Evolutionary conservation across 2,329 filamentous ascomycete species (phyloP), one percentile per base, ranked within the genome.

Genomic region (Aspergillus flavus): DNA sequence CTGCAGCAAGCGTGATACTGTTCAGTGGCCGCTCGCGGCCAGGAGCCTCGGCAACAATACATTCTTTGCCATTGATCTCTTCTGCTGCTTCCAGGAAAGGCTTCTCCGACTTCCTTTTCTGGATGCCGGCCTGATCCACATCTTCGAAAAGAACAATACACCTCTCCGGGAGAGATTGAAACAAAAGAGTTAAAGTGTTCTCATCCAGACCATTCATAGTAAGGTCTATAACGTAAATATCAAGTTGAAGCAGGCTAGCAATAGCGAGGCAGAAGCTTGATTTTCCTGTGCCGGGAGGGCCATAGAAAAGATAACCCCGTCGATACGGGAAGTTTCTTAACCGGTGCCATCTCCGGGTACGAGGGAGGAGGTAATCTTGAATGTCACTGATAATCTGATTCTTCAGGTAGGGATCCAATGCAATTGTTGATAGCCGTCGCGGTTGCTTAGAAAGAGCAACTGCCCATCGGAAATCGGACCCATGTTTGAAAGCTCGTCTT

Each of bases 271-370:
- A 88, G n/a, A 91, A 82, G 19, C 85, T 88, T 0, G 88, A 91
- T 76, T 93, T 93, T 23, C 91, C 90, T 0, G 89, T 92, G 0
- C 91, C 90, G 0, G 90, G 90, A 0, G 90, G 90, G 0, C 92
- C 91, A 69, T 92, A 84, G 69, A 95, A 91, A 0, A 94, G 83
- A 70, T 94, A 94, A 0, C 92, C 92, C 34, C 92, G 80, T 0
- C 92, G 84, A 58, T 94, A 88, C 0, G 91, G 91, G 34, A 94
- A 92, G 0, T 91, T 71, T 26, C 70, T 64, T 53, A 65, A 63
- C 32, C 61, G 53, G 59, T 74, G 71, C 68, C 68, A 73, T 21
- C 54, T 23, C 59, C 60, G 45, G 11, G 59, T 66, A 30, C 83
- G 80, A 0, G 91, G 90, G 61, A 92, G 86, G 0, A 95, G 81